Conservation (phyloP, 768 basidiomycete genomes). For the Floccularia luteovirens region DNA sequence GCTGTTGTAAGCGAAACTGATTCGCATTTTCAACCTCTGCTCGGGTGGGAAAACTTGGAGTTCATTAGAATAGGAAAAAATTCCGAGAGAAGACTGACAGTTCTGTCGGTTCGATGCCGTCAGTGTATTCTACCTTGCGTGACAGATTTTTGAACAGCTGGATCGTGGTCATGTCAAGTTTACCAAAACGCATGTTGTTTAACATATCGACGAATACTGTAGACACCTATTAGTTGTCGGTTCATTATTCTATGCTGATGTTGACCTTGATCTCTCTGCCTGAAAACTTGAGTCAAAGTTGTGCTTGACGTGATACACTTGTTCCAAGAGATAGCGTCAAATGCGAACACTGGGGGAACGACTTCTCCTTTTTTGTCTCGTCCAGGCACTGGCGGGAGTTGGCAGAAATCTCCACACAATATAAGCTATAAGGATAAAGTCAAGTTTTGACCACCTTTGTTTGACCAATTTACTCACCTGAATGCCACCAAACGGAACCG, state of each 20-base stretch:
- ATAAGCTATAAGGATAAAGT: slow-evolving; percentile 45
- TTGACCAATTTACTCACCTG: slow-evolving; percentile 39
- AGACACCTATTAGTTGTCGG: too few relatives aligned
- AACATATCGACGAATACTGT: slow-evolving; percentile 77
- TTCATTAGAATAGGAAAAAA: background rate
- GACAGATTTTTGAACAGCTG: slow-evolving; percentile 47
- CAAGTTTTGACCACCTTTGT: background rate
- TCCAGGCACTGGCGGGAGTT: slow-evolving; percentile 75
- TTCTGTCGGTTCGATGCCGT: slow-evolving; percentile 78
- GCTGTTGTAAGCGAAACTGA: slow-evolving; percentile 32
- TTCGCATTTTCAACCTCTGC: slow-evolving; percentile 72
- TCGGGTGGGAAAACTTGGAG: slow-evolving; percentile 57
- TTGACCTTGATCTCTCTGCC: slow-evolving; percentile 76
- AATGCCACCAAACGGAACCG: slow-evolving; percentile 75
- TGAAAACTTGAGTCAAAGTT: slow-evolving; percentile 68
- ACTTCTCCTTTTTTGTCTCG: slow-evolving; percentile 38
- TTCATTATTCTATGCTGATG: background rate
- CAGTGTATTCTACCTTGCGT: slow-evolving; percentile 51
- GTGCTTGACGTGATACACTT: slow-evolving; percentile 51
- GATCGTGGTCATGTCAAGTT: slow-evolving; percentile 33
- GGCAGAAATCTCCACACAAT: slow-evolving; percentile 86
- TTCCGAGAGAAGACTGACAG: slow-evolving; percentile 34
- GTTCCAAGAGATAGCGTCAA: slow-evolving; percentile 74
- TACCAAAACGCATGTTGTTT: slow-evolving; percentile 81
- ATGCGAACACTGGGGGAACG: slow-evolving; percentile 57